Base-by-base conservation (phyloP, 2,329 filamentous ascomycete species). In the Gaeumannomyces tritici region DNA sequence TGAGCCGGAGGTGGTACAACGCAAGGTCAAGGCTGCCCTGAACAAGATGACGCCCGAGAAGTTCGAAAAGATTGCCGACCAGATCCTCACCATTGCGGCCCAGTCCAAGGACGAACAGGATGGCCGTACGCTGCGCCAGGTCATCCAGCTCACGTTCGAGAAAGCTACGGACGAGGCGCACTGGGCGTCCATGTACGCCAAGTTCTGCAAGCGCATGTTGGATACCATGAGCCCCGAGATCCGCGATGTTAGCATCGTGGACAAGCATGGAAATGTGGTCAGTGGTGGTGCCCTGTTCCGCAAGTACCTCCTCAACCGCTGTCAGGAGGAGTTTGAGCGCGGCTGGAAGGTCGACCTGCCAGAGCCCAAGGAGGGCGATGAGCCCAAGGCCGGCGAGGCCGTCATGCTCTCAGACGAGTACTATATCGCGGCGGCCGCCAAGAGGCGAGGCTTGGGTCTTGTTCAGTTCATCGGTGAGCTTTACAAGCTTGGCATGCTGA, bases 11-110 rank as follows among this genome's bases (percentile, higher is more conserved):
- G 86, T 95, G 81, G 95, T 99, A 63, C 95, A 99, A 80, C 89
- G 93, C 69, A 99, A 99, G 87, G 95, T 99, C 74, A 99, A 99
- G 87, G 89, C 92, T 66, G 90, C 90, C 65, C 81, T 99, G 70
- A 99, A 99, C 87, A 99, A 99, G 89, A 98, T 99, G 95, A 98
- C 95, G 0, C 95, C 95, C 0, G 95, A 99, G 79, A 99, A 98
- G 73, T 99, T 99, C 70, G 93, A 96, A 73, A 92, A 89, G 79
- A 96, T 99, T 68, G 86, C 95, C 8, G 90, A 93, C 65, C 92
- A 97, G 75, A 96, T 99, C 65, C 83, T 99, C 62, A 83, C 87
- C 62, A 99, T 99, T 73, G 92, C 93, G 31, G 89, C 86, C 27
- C 95, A 99, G 74, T 98, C 93, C 62, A 96, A 96, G 83, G 89